Conservation (phyloP, 1,139 yeast species). For the Yamadazyma dushanensis region DNA sequence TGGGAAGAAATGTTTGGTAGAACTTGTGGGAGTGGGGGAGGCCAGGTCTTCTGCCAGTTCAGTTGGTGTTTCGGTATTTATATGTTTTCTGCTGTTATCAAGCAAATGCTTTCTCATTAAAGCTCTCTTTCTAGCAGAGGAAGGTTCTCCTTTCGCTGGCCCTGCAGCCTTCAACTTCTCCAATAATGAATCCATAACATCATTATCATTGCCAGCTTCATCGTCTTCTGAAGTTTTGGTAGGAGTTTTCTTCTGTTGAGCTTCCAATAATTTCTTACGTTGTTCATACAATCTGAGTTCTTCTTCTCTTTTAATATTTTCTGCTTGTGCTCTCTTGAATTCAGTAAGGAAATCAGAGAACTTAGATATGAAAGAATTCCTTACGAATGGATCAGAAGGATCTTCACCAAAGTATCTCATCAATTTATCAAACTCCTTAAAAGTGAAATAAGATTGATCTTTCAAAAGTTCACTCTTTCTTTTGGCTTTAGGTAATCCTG, state of each 20-base stretch:
- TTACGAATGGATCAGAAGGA: conserved; percentile 64
- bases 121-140: conserved; percentile 81
- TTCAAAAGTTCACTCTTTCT: conserved; percentile 61
- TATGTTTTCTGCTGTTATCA: conserved; percentile 31
- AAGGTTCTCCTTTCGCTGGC: conserved; percentile 68
- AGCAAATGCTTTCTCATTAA: conserved; percentile 64
- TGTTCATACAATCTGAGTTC: conserved; percentile 74
- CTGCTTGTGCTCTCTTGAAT: conserved; percentile 74
- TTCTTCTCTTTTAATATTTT: conserved; percentile 77
- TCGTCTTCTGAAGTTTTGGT: conserved; percentile 18
- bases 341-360: conserved; percentile 73
- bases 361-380: conserved; percentile 67
- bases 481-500: conserved; percentile 66
- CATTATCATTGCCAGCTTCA: conserved; percentile 37
- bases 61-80: background rate
- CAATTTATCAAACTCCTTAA: conserved; percentile 66
- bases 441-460: conserved; percentile 63
- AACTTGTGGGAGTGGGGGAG: conserved; percentile 16
- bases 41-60: conserved; percentile 9
- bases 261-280: conserved; percentile 64
- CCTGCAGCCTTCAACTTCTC: conserved; percentile 76
- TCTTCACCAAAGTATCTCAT: conserved; percentile 82
- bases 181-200: conserved; percentile 72
- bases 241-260: conserved; percentile 25
- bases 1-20: conserved; percentile 6